Evolutionary conservation across 2,329 filamentous ascomycete genomes (phyloP).

Genomic region (Cytospora paraplurivora): DNA sequence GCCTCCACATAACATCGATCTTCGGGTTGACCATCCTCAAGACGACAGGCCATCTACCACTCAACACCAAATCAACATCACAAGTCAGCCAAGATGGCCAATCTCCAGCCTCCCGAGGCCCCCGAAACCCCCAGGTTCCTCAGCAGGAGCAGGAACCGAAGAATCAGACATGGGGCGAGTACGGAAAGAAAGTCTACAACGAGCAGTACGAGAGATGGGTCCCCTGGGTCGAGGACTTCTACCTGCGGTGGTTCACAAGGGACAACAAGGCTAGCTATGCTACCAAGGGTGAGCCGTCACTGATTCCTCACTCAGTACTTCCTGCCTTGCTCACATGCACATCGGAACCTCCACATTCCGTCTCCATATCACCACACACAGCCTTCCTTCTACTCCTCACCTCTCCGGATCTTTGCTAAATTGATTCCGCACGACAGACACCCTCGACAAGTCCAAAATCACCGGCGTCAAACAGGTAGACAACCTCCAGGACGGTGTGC

Average conservation of each 20-base stretch:
- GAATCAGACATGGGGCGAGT: slow-evolving; percentile 25
- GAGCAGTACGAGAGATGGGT: slow-evolving; percentile 74
- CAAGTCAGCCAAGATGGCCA: slow-evolving; percentile 4
- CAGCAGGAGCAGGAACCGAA: slow-evolving; percentile 19
- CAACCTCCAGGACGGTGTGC: slow-evolving; percentile 58
- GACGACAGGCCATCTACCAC: not conserved
- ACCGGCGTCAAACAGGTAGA: slow-evolving; percentile 29
- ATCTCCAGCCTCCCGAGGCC: slow-evolving; percentile 9
- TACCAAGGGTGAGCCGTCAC: slow-evolving; percentile 59
- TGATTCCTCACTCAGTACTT: too few relatives aligned
- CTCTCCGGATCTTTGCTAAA: slow-evolving; percentile 46
- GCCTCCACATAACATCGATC: not conserved
- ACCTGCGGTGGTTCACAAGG: slow-evolving; percentile 72
- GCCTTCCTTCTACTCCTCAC: not conserved
- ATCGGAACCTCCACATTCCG: not conserved
- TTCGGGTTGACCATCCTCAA: not conserved
- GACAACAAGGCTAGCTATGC: slow-evolving; percentile 76
- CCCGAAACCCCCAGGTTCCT: slow-evolving; percentile 13
- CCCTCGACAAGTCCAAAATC: slow-evolving; percentile 55
- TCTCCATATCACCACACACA: not conserved
- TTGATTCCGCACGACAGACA: slow-evolving; percentile 30
- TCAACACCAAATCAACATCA: not conserved
- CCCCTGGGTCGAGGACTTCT: slow-evolving; percentile 75
- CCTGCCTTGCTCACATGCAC: too few relatives aligned
- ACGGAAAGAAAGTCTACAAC: slow-evolving; percentile 63